Evolutionary conservation across 768 basidiomycete genomes (phyloP), one percentile per base, ranked within the genome.

Genomic region (Termitomyces sp.): DNA sequence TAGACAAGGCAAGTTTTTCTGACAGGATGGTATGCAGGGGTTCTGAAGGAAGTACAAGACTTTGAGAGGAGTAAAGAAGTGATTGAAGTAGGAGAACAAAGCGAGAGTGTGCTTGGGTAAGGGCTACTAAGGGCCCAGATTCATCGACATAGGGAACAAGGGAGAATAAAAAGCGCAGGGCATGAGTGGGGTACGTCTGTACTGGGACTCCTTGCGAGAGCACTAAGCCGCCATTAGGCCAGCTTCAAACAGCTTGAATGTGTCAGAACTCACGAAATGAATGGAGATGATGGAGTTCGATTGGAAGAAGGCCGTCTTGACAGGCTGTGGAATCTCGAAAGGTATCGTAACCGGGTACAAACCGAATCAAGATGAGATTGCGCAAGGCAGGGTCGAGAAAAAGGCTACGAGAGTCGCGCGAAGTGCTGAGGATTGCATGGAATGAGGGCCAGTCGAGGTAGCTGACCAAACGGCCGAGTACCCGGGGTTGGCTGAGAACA

Each of bases 71-170:
- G 63, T 91, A 84, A 0, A 85, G 82, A 40, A 90, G 70, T 2
- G 88, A 81, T 60, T 91, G 90, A 3, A 91, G 70, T 16, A 89
- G 73, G 16, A 92, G 78, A 20, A 90, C 84, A 60, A 89, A 83
- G 10, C 89, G 82, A 13, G 89, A 87, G 63, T 92, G 88, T 3
- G 85, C 80, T 22, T 79, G 79, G 2, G 82, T 71, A 9, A 88
- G 69, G 3, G 75, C 67, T 31, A 74, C 68, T n/a, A 84, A 71
- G 46, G 63, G 59, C 43, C 60, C 59, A 57, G 75, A 68, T 56
- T 74, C 68, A 12, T 72, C 66, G 36, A 59, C 58, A 32, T 68
- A 66, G 23, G 72, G 66, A 44, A 62, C 54, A 3, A 74, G 56
- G 5, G 71, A 67, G 13, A 78, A 78, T 35, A 88, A 69, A n/a